Evolutionary conservation across 148 eudicot genomes (phyloP).

Genomic region (Nepenthes gracilis): DNA sequence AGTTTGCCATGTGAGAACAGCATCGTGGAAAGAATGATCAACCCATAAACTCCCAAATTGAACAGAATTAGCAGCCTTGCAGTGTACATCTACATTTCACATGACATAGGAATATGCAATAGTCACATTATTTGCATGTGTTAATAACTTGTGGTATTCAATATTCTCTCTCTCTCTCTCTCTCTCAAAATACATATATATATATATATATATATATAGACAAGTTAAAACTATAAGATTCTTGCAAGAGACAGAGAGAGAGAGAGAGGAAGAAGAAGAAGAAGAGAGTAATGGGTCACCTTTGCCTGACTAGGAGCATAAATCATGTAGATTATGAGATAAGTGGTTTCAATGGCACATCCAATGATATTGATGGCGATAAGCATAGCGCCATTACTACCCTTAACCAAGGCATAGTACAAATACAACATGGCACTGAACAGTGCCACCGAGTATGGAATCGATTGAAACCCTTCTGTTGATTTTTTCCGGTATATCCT

Average conservation of each 20-base stretch:
- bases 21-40: constrained; percentile 28
- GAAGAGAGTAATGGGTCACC: constrained; percentile 14
- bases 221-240: no score
- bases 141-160: neutral
- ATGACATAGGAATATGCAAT: neutral
- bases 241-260: neutral
- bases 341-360: constrained; percentile 31
- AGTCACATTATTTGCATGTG: neutral
- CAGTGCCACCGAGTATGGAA: constrained; percentile 66
- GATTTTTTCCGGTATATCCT: constrained; percentile 68
- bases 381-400: constrained; percentile 27
- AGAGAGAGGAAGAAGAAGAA: neutral
- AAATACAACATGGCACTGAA: constrained; percentile 65
- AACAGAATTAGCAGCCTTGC: constrained; percentile 34
- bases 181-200: neutral
- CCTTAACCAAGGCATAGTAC: constrained; percentile 59
- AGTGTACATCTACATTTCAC: constrained; percentile 25
- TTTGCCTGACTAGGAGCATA: constrained; percentile 61
- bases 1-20: constrained; percentile 15
- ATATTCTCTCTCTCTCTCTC: no score
- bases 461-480: constrained; percentile 65
- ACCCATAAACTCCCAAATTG: constrained; percentile 29
- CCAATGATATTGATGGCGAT: constrained; percentile 63
- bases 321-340: constrained; percentile 40
- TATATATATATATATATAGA: neutral